Percentiles rank a stretch among this genome's conserved stretches.
phyloP scores from a whole-genome alignment of 75 land plant species.

The Isoetes taiwanensis region DNA sequence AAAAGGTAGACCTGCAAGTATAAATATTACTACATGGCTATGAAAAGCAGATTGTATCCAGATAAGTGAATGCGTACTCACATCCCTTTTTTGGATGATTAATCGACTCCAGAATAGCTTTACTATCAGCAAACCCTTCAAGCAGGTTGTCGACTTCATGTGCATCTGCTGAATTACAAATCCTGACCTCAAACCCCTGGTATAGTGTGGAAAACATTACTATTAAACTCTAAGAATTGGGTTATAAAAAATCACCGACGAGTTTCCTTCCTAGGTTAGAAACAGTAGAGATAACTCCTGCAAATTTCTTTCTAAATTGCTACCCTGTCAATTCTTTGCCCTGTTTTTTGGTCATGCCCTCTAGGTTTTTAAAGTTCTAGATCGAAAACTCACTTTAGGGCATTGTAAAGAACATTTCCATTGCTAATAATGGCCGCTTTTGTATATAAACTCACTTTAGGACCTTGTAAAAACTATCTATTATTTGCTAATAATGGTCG shows the following conservation, averaged over 20 bases:
- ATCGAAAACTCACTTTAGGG: too few species aligned
- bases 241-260: background rate
- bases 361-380: background rate
- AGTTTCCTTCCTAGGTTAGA: background rate
- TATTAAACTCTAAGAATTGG: background rate
- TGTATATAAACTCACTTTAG: too few species aligned
- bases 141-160: background rate
- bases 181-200: constrained; percentile 18
- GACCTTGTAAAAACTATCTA: too few species aligned
- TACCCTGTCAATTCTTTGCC: too few species aligned
- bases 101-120: constrained; percentile 6
- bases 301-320: too few species aligned
- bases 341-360: too few species aligned
- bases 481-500: too few species aligned
- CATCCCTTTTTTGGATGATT: constrained; percentile 10
- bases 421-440: too few species aligned
- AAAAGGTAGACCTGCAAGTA: constrained; percentile 9
- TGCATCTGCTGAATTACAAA: constrained; percentile 4
- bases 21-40: constrained; percentile 6
- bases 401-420: too few species aligned
- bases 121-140: constrained; percentile 4
- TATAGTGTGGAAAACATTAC: background rate
- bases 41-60: background rate
- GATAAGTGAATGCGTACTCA: background rate
- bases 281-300: background rate